phyloP scores from a whole-genome alignment of 345 rosid species.

The Lagerstroemia speciosa region DNA sequence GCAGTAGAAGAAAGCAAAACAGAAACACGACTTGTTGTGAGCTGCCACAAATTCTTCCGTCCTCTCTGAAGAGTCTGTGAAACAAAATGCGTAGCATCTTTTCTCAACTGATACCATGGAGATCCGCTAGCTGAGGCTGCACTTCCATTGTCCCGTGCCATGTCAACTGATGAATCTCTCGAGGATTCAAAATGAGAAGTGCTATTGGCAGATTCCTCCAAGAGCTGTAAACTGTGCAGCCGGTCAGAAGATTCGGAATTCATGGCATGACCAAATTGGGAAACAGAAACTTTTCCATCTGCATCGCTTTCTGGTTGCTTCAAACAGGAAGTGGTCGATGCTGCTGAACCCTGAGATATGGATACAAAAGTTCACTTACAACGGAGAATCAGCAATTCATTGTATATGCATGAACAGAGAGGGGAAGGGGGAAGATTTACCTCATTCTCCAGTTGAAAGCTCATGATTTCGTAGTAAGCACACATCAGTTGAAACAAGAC shows the following conservation, averaged over 20 bases:
- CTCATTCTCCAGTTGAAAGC: constrained; percentile 55
- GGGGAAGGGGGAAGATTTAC: constrained; percentile 29
- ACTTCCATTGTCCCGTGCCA: constrained; percentile 38
- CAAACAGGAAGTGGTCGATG: background rate
- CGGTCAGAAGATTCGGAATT: constrained; percentile 27
- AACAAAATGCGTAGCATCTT: constrained; percentile 76
- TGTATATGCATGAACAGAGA: background rate
- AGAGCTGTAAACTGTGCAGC: constrained; percentile 23
- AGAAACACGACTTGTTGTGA: constrained; percentile 81
- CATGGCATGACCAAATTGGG: constrained; percentile 24
- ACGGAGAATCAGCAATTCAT: background rate
- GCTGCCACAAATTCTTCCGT: constrained; percentile 95
- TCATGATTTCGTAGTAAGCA: constrained; percentile 85
- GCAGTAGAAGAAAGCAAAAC: constrained; percentile 88
- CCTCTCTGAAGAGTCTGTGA: constrained; percentile 90
- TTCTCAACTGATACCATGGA: constrained; percentile 89
- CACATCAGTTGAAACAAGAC: constrained; percentile 77
- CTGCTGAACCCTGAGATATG: constrained; percentile 24
- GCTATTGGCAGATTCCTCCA: constrained; percentile 24
- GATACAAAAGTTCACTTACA: constrained; percentile 1
- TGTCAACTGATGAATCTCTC: constrained; percentile 29
- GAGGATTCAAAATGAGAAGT: constrained; percentile 21
- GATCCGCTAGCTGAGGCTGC: constrained; percentile 60
- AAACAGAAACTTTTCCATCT: constrained; percentile 27
- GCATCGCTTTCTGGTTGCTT: constrained; percentile 35